These are phyloP conservation scores for Penicillium macrosclerotiorum DNA, from an alignment of 495 filamentous ascomycete genomes.

Conservation along the genomic window DNA sequence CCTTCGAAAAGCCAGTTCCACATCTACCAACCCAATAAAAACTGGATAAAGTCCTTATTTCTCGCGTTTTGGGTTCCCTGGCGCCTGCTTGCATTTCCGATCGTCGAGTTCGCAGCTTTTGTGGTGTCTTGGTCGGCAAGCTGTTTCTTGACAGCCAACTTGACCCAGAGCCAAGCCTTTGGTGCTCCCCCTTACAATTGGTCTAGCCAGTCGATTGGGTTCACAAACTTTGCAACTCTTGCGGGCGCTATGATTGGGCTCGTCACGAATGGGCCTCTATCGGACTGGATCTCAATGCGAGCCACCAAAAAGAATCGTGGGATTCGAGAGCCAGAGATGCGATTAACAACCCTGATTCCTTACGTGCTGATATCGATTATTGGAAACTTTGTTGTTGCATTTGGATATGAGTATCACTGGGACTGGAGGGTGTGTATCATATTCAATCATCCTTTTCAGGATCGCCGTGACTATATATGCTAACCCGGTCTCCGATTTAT, in stretches of 20 bases:
- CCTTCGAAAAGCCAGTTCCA: conserved; percentile 56
- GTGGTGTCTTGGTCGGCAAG: conserved; percentile 60
- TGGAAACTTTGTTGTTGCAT: conserved; percentile 60
- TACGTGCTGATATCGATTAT: conserved; percentile 56
- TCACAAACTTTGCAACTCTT: conserved; percentile 44
- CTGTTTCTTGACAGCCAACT: conserved; percentile 60
- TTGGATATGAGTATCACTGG: conserved; percentile 57
- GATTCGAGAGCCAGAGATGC: conserved; percentile 71
- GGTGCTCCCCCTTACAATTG: conserved; percentile 59
- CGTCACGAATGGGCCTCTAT: conserved; percentile 55
- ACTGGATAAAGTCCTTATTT: conserved; percentile 40
- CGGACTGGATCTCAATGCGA: conserved; percentile 57
- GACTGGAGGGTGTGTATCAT: conserved; percentile 52
- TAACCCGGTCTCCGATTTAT: too few species aligned
- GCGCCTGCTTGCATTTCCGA: conserved; percentile 59
- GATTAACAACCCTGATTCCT: conserved; percentile 60
- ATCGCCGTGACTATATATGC: too few species aligned
- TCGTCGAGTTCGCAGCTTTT: conserved; percentile 60
- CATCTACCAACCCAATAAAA: conserved; percentile 43
- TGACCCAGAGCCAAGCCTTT: conserved; percentile 62
- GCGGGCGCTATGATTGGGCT: conserved; percentile 55
- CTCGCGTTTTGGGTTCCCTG: conserved; percentile 48
- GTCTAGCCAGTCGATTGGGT: conserved; percentile 51
- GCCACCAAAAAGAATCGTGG: conserved; percentile 57
- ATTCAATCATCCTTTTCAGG: too few species aligned